Evolutionary conservation across 495 filamentous ascomycete species (phyloP).

Genomic region (Podospora didyma): DNA sequence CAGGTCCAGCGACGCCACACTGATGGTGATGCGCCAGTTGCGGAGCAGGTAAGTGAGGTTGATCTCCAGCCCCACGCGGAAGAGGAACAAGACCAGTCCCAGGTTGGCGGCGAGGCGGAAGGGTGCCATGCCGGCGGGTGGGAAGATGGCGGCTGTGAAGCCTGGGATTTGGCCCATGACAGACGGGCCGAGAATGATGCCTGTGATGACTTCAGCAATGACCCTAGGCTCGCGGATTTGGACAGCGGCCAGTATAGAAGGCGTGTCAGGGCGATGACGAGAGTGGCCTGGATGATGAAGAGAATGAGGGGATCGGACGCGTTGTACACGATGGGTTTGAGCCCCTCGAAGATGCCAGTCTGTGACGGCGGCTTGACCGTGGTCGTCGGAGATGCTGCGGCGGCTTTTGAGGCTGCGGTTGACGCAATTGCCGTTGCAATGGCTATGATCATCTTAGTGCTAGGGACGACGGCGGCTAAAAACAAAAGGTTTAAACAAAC

Average conservation of each 20-base stretch:
- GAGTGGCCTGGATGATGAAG: slow-evolving; percentile 88
- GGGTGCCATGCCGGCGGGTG: slow-evolving; percentile 61
- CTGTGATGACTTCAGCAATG: slow-evolving; percentile 89
- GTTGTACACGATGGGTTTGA: slow-evolving; percentile 67
- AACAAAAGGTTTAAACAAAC: too few relatives aligned
- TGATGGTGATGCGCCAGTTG: slow-evolving; percentile 79
- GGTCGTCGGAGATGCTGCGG: too few relatives aligned
- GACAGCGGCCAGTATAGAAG: slow-evolving; percentile 70
- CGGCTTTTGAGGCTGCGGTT: too few relatives aligned
- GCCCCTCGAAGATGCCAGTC: slow-evolving; percentile 38
- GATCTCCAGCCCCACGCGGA: slow-evolving; percentile 86
- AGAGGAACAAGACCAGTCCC: slow-evolving; percentile 81
- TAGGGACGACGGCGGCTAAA: too few relatives aligned
- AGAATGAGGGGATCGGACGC: slow-evolving; percentile 77
- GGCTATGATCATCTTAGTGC: too few relatives aligned
- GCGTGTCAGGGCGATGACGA: slow-evolving; percentile 83
- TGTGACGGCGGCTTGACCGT: slow-evolving; percentile 15
- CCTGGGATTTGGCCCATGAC: slow-evolving; percentile 76
- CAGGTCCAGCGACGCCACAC: slow-evolving; percentile 79
- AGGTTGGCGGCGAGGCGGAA: slow-evolving; percentile 79
- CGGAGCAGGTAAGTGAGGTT: slow-evolving; percentile 71
- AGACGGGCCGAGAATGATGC: slow-evolving; percentile 81
- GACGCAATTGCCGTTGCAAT: too few relatives aligned
- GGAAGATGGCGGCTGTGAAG: slow-evolving; percentile 73
- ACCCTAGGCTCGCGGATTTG: slow-evolving; percentile 83